These are phyloP conservation scores for Ceratocystis albifundus DNA, from an alignment of 2,329 filamentous ascomycete species.

Conservation along the genomic window DNA sequence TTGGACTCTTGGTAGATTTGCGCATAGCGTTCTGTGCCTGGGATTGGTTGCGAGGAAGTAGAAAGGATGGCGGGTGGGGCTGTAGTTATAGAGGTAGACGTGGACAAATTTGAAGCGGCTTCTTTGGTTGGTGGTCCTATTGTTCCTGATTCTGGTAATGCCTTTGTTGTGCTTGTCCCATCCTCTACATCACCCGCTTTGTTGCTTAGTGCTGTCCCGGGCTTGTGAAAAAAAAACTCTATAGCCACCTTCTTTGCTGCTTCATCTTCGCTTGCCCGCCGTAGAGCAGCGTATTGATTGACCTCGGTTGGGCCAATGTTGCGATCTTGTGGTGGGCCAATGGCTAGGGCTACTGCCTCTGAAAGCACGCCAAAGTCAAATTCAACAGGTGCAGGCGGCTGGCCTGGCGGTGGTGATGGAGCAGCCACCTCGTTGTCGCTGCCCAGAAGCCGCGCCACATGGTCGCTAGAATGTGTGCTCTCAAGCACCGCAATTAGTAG, in stretches of 20 bases:
- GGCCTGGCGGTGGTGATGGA: not conserved
- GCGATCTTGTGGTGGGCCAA: slow-evolving; percentile 28
- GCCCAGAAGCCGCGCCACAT: slow-evolving; percentile 28
- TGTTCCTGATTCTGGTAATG: not conserved
- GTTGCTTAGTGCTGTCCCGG: slow-evolving; percentile 2
- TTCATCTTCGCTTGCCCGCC: slow-evolving; percentile 17
- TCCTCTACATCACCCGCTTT: too few species aligned
- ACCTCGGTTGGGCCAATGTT: slow-evolving; percentile 22
- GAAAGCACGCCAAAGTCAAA: slow-evolving; percentile 22
- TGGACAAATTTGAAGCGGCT: not conserved
- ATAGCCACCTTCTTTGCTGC: slow-evolving; percentile 19
- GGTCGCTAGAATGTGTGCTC: slow-evolving; percentile 27
- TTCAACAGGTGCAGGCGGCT: slow-evolving; percentile 16
- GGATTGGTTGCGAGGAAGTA: not conserved
- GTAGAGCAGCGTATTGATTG: slow-evolving; percentile 10
- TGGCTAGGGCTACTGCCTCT: slow-evolving; percentile 25
- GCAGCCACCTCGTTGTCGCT: slow-evolving; percentile 10
- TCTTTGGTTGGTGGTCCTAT: not conserved
- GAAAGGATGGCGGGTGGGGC: not conserved
- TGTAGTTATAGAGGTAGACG: not conserved
- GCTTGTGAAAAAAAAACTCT: slow-evolving; percentile 21
- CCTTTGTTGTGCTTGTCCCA: not conserved
- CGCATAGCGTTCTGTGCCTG: slow-evolving; percentile 23
- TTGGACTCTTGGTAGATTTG: slow-evolving; percentile 19
- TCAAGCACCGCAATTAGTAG: slow-evolving; percentile 32